Percentiles rank a stretch among this genome's conserved stretches.
Evolutionary conservation across 495 filamentous ascomycete species (phyloP).

Genomic region (Talaromyces thailandensis): DNA sequence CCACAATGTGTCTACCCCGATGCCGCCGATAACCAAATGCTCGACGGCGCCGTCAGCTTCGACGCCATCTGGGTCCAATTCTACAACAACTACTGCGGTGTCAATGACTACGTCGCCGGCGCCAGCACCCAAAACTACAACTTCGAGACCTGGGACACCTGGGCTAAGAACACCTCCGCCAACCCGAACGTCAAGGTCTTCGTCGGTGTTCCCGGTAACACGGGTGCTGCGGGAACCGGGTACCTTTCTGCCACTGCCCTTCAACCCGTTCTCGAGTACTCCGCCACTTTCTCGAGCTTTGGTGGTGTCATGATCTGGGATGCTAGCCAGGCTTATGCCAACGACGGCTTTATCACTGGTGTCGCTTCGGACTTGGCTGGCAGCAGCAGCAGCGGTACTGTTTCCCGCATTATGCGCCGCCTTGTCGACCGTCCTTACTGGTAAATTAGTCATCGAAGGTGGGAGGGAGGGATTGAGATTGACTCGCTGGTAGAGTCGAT

Average conservation of each 20-base stretch:
- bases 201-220: constrained; percentile 56
- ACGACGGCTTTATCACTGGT: constrained; percentile 44
- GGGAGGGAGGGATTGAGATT: neutral
- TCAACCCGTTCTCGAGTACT: constrained; percentile 37
- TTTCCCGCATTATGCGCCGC: constrained; percentile 8
- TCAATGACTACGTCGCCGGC: constrained; percentile 40
- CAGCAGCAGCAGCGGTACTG: constrained; percentile 7
- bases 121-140: constrained; percentile 50
- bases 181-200: constrained; percentile 59
- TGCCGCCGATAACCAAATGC: constrained; percentile 44
- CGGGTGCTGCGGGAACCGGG: constrained; percentile 46
- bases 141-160: constrained; percentile 62
- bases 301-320: constrained; percentile 72
- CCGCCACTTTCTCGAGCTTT: constrained; percentile 48
- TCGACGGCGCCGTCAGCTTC: constrained; percentile 42
- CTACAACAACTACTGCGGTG: constrained; percentile 67
- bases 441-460: neutral
- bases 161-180: constrained; percentile 51
- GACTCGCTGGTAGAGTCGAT: neutral
- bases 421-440: neutral
- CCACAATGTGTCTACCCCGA: constrained; percentile 64
- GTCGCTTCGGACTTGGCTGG: constrained; percentile 12
- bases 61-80: constrained; percentile 66
- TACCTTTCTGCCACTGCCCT: constrained; percentile 42
- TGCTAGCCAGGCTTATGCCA: constrained; percentile 50